A percentile compares a stretch with the other conserved stretches of the same genome.
Conservation (phyloP, 768 basidiomycete genomes). For the Floccularia luteovirens region DNA sequence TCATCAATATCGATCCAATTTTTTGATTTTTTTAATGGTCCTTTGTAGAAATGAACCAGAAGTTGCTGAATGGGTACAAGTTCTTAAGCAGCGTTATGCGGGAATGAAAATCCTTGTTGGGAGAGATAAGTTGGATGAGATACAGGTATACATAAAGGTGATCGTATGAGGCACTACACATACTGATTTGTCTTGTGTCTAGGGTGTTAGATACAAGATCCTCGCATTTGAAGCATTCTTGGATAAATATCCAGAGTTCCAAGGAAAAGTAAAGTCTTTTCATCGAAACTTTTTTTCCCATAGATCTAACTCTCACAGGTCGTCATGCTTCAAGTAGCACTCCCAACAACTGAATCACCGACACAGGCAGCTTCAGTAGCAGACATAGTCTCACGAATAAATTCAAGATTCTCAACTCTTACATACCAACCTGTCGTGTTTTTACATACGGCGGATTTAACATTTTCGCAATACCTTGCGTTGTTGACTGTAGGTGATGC, state of each 20-base stretch:
- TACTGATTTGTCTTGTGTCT: not conserved
- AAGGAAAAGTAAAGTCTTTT: constrained; percentile 64
- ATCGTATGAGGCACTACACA: not conserved
- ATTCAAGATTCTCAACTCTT: constrained; percentile 74
- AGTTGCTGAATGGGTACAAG: constrained; percentile 75
- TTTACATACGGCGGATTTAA: constrained; percentile 77
- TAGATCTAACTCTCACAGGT: constrained; percentile 28
- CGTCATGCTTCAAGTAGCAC: constrained; percentile 81
- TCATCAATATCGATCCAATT: not conserved
- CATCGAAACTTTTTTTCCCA: not conserved
- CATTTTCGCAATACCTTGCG: constrained; percentile 81
- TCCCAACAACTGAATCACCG: constrained; percentile 74
- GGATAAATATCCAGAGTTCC: constrained; percentile 71
- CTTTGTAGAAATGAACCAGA: constrained; percentile 56
- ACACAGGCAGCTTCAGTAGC: constrained; percentile 68
- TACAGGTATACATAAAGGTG: constrained; percentile 39
- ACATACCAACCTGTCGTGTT: constrained; percentile 88
- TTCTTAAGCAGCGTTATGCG: constrained; percentile 72
- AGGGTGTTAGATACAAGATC: constrained; percentile 79
- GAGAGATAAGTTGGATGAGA: constrained; percentile 81
- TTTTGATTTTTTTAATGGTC: constrained; percentile 1
- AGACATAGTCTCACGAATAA: constrained; percentile 73
- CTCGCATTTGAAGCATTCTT: constrained; percentile 79
- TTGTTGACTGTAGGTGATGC: constrained; percentile 78
- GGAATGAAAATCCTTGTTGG: constrained; percentile 88